phyloP scores from a whole-genome alignment of 768 basidiomycete species.

The Jaapia argillacea region DNA sequence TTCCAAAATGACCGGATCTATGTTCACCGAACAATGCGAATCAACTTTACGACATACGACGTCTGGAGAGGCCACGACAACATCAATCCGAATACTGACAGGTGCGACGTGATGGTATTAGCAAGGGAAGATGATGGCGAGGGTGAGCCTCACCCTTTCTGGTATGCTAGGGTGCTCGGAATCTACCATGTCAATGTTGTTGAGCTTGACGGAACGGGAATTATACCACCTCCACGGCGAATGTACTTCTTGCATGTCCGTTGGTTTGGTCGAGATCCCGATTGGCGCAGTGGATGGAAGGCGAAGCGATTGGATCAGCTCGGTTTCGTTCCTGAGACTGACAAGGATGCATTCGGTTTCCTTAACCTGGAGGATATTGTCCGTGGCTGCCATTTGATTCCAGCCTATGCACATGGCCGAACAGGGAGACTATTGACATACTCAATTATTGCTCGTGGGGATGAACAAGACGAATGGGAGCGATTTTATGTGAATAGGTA shows the following conservation, averaged over 20 bases:
- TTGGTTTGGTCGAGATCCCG: constrained; percentile 17
- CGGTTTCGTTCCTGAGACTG: constrained; percentile 12
- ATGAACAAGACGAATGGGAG: too few species aligned
- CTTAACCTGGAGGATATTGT: constrained; percentile 23
- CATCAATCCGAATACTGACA: constrained; percentile 11
- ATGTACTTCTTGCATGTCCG: constrained; percentile 23
- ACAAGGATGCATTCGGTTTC: constrained; percentile 22
- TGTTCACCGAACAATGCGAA: constrained; percentile 7
- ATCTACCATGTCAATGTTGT: constrained; percentile 19
- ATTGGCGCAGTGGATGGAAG: constrained; percentile 1
- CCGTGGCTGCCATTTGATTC: constrained; percentile 22
- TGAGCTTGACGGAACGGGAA: constrained; percentile 8
- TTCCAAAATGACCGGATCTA: constrained; percentile 12
- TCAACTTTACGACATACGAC: constrained; percentile 17
- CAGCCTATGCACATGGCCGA: constrained; percentile 14
- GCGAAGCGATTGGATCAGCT: constrained; percentile 10
- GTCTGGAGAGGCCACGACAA: constrained; percentile 7
- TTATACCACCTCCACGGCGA: neutral
- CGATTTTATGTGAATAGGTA: too few species aligned
- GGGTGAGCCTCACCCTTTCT: constrained; percentile 16
- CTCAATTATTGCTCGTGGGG: too few species aligned
- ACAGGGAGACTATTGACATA: too few species aligned
- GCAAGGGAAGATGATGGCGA: neutral
- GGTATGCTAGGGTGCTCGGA: constrained; percentile 20
- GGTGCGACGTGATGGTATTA: constrained; percentile 3